These are phyloP conservation scores for Erigeron canadensis DNA, from an alignment of 129 eudicot genomes.

Conservation along the genomic window DNA sequence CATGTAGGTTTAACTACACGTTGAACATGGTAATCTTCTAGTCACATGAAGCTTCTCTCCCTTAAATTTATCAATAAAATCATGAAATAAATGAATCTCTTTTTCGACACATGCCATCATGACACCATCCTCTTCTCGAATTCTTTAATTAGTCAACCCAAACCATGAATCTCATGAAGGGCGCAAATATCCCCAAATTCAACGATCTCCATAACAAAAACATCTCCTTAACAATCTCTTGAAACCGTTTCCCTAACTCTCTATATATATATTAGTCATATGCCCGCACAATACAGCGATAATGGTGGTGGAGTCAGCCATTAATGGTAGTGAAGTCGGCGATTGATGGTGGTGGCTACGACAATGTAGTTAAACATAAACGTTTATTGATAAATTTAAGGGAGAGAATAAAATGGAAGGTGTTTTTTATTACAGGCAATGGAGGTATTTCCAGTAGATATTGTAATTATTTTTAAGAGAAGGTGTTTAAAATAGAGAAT, in stretches of 20 bases:
- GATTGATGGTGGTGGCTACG: too few relatives aligned
- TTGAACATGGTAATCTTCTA: slow-evolving; percentile 26
- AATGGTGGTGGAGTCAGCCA: too few relatives aligned
- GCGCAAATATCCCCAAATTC: slow-evolving; percentile 45
- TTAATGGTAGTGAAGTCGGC: too few relatives aligned
- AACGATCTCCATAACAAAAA: slow-evolving; percentile 22
- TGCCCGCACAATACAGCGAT: too few relatives aligned
- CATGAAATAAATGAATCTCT: slow-evolving; percentile 45
- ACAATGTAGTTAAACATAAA: too few relatives aligned
- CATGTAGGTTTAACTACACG: slow-evolving; percentile 25
- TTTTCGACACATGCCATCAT: slow-evolving; percentile 31
- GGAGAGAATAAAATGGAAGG: too few relatives aligned
- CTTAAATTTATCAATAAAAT: slow-evolving; percentile 35
- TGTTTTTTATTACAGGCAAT: too few relatives aligned
- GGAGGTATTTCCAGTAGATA: too few relatives aligned
- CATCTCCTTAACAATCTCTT: slow-evolving; percentile 41
- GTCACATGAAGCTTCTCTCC: not conserved
- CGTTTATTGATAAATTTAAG: too few relatives aligned
- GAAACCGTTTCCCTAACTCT: slow-evolving; percentile 37
- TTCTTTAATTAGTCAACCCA: slow-evolving; percentile 18
- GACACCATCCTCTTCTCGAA: slow-evolving; percentile 39
- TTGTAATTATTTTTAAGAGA: too few relatives aligned
- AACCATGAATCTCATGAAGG: slow-evolving; percentile 54
- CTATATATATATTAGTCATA: too few relatives aligned
- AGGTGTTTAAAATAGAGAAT: too few relatives aligned